Evolutionary conservation across 805 yeast species (phyloP).

Genomic region (Hanseniaspora hatyaiensis): DNA sequence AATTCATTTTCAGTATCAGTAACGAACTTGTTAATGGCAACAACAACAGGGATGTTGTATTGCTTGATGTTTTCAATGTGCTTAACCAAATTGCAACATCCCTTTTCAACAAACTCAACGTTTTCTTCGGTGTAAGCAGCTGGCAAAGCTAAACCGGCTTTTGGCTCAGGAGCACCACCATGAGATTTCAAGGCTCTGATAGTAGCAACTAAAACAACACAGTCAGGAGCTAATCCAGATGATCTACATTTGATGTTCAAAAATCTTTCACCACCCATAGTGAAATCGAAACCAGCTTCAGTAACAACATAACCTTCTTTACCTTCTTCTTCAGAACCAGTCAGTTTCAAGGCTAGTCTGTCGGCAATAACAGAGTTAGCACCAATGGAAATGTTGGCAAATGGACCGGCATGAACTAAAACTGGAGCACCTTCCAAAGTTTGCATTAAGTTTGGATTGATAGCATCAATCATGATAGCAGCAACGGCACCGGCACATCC

Average conservation of each 20-base stretch:
- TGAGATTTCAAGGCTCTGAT: constrained; percentile 75
- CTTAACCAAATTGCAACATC: constrained; percentile 65
- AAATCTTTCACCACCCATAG: constrained; percentile 87
- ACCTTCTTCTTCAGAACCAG: constrained; percentile 44
- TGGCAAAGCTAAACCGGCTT: constrained; percentile 72
- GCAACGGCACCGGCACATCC: constrained; percentile 82
- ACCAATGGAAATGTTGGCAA: constrained; percentile 78
- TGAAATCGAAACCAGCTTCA: constrained; percentile 82
- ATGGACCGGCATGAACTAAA: constrained; percentile 79
- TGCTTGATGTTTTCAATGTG: constrained; percentile 61
- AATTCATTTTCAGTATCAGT: constrained; percentile 61
- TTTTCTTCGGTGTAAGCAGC: constrained; percentile 61
- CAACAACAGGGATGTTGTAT: constrained; percentile 69
- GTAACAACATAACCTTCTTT: constrained; percentile 69
- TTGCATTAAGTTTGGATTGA: constrained; percentile 79
- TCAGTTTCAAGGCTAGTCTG: constrained; percentile 65
- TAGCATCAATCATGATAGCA: constrained; percentile 68
- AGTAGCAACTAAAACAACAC: constrained; percentile 71
- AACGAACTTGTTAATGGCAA: constrained; percentile 69
- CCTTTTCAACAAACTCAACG: constrained; percentile 53
- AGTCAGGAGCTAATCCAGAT: constrained; percentile 68
- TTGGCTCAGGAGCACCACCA: constrained; percentile 83
- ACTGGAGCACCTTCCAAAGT: constrained; percentile 83
- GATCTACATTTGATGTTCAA: constrained; percentile 72
- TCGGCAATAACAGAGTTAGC: constrained; percentile 77